These are phyloP conservation scores for Marasmius tenuissimus DNA, from an alignment of 1,284 basidiomycete genomes.

Conservation along the genomic window DNA sequence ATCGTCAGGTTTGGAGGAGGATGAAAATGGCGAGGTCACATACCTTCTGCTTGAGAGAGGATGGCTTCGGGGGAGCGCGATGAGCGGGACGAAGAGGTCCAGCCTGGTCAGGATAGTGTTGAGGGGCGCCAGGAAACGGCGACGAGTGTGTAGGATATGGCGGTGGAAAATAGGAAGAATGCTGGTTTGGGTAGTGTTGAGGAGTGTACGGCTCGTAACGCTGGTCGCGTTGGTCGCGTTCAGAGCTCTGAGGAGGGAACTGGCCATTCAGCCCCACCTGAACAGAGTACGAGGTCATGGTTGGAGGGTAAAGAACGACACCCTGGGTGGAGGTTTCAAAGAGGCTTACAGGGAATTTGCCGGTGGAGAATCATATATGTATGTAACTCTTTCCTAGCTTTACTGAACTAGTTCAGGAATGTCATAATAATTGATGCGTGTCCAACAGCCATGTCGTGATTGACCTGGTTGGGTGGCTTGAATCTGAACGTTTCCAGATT, in stretches of 20 bases:
- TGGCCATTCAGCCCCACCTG: background rate
- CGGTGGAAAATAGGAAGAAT: background rate
- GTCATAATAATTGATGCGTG: conserved; percentile 2
- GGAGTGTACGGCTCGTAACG: background rate
- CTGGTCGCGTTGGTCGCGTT: background rate
- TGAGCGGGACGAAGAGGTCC: background rate
- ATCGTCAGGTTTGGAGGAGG: background rate
- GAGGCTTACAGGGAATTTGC: background rate
- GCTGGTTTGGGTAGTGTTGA: background rate
- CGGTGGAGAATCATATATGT: conserved; percentile 1
- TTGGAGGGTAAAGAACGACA: background rate
- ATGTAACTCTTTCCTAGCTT: background rate
- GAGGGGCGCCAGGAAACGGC: background rate
- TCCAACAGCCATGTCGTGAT: background rate
- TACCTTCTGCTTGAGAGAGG: background rate
- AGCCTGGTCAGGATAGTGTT: background rate
- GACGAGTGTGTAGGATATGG: background rate
- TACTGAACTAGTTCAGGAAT: background rate
- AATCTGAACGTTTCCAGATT: background rate
- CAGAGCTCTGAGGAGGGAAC: background rate
- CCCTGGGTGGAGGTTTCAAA: background rate
- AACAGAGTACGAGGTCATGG: background rate
- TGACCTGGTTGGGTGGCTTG: background rate
- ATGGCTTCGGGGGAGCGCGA: background rate
- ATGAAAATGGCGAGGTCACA: background rate